phyloP scores from a whole-genome alignment of 208 protist species.

The Acanthamoeba castellanii region DNA sequence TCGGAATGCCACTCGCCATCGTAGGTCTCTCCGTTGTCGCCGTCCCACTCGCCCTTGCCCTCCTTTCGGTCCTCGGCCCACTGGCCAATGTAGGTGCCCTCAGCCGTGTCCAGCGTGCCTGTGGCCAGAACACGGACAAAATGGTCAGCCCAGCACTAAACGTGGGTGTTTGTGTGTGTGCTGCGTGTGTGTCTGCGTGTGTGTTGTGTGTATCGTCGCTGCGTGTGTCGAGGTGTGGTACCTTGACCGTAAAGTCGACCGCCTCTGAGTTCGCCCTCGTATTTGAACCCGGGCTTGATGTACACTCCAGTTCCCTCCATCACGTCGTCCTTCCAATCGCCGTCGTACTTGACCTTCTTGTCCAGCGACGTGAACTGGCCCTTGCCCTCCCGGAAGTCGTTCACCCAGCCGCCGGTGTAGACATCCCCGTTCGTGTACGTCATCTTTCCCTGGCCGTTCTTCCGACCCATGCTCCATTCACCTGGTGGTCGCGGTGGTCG shows the following conservation, averaged over 20 bases:
- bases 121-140: neutral
- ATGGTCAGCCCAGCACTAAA: too few relatives aligned
- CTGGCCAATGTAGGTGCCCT: constrained; percentile 14
- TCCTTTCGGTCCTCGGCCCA: constrained; percentile 35
- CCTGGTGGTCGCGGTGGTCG: neutral
- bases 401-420: neutral
- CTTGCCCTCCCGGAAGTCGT: constrained; percentile 14
- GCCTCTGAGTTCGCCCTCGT: neutral
- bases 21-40: constrained; percentile 1
- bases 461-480: neutral
- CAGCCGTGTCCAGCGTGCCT: neutral
- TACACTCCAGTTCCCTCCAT: neutral
- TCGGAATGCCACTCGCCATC: constrained; percentile 51
- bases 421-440: constrained; percentile 12
- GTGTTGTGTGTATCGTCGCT: too few relatives aligned
- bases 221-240: too few relatives aligned
- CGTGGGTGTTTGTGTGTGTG: too few relatives aligned
- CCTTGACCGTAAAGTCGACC: constrained; percentile 15
- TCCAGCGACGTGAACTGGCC: neutral
- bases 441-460: constrained; percentile 46
- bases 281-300: neutral
- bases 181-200: too few relatives aligned
- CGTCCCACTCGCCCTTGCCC: constrained; percentile 33
- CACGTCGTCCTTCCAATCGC: constrained; percentile 52
- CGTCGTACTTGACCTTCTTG: constrained; percentile 27